phyloP scores from a whole-genome alignment of 202 grass and related monocot genomes.

The Saccharum hybrid region DNA sequence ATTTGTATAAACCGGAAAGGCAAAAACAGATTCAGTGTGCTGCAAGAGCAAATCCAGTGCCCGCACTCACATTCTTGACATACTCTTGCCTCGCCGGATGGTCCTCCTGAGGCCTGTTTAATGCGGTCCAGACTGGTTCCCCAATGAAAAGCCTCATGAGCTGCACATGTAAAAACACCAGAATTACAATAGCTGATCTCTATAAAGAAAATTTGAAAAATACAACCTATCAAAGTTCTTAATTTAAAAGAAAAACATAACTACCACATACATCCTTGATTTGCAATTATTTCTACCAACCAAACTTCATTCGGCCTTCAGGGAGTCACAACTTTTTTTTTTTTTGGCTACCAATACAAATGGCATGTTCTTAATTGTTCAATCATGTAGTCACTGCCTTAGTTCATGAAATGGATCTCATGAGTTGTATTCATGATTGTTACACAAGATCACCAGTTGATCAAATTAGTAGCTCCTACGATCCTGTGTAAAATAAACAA shows the following conservation, averaged over 20 bases:
- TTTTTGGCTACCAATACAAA: not conserved
- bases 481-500: not conserved
- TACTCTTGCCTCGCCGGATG: constrained; percentile 84
- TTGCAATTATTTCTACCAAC: not conserved
- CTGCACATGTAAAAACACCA: constrained; percentile 43
- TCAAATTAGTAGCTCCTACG: not conserved
- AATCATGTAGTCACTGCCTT: not conserved
- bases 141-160: constrained; percentile 91
- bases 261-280: not conserved
- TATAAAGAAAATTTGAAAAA: not conserved
- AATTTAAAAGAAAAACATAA: not conserved
- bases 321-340: not conserved
- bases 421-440: not conserved
- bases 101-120: constrained; percentile 85
- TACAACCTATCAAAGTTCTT: not conserved
- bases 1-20: not conserved
- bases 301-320: not conserved
- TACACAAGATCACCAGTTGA: not conserved
- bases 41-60: constrained; percentile 61
- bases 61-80: constrained; percentile 62
- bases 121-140: constrained; percentile 77
- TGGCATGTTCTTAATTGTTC: not conserved
- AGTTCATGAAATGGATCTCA: not conserved
- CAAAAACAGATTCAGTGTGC: constrained; percentile 55
- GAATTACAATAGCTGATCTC: not conserved